Evolutionary conservation across 768 basidiomycete genomes (phyloP).

Genomic region (Amanita rubescens): DNA sequence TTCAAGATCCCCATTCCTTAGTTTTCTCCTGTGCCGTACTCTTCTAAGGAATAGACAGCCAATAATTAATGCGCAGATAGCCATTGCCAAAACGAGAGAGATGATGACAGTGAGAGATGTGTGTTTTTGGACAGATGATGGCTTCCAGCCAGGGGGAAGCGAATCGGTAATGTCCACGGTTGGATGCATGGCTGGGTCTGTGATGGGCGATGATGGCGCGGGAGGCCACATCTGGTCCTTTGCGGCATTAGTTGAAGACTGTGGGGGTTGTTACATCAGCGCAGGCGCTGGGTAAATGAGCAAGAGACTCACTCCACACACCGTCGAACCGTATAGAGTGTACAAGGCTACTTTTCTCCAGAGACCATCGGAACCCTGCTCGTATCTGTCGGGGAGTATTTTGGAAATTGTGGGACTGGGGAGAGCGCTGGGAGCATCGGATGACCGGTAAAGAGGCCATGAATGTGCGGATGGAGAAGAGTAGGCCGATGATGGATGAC

Average conservation of each 20-base stretch:
- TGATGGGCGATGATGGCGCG: conserved; percentile 11
- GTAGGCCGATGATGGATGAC: too few relatives aligned
- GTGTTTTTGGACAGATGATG: conserved; percentile 17
- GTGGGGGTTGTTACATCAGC: neutral
- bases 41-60: conserved; percentile 56
- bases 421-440: neutral
- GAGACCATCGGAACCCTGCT: conserved; percentile 41
- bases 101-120: conserved; percentile 47
- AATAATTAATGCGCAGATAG: conserved; percentile 56
- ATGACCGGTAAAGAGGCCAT: too few relatives aligned
- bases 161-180: conserved; percentile 23
- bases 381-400: conserved; percentile 49
- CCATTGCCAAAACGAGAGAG: conserved; percentile 53
- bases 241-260: conserved; percentile 19
- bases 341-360: conserved; percentile 53
- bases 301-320: conserved; percentile 40
- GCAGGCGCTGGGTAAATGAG: neutral
- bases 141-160: conserved; percentile 53
- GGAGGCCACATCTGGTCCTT: conserved; percentile 25
- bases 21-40: conserved; percentile 23
- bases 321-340: conserved; percentile 65
- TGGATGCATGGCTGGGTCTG: conserved; percentile 14
- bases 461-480: neutral
- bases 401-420: neutral
- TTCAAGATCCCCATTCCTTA: conserved; percentile 43